Conservation (phyloP, 495 filamentous ascomycete species). For the Aspergillus bertholletiae region DNA sequence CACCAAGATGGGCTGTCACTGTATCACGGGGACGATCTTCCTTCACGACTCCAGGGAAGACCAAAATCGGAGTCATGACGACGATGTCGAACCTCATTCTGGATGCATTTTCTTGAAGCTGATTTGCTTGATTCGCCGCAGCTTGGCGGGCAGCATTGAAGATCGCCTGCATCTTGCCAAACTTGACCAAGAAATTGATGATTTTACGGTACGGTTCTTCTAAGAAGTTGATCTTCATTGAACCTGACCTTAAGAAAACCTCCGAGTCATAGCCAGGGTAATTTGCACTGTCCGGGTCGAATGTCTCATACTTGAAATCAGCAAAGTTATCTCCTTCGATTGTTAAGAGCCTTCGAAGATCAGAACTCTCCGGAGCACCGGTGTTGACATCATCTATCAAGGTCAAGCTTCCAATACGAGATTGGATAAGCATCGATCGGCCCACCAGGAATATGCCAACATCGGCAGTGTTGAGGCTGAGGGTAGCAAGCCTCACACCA, state of each 20-base stretch:
- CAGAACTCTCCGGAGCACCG: conserved; percentile 74
- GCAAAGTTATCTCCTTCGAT: conserved; percentile 95
- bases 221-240: conserved; percentile 92
- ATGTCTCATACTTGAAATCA: conserved; percentile 97
- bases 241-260: conserved; percentile 83
- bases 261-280: conserved; percentile 97
- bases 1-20: conserved; percentile 88
- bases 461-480: conserved; percentile 87
- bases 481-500: conserved; percentile 86
- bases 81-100: conserved; percentile 92
- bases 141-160: conserved; percentile 96
- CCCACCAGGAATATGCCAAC: conserved; percentile 86
- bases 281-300: conserved; percentile 65
- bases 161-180: conserved; percentile 98
- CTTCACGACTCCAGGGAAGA: conserved; percentile 74
- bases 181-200: conserved; percentile 94
- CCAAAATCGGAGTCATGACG: conserved; percentile 90
- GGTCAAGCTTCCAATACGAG: conserved; percentile 80
- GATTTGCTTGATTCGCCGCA: conserved; percentile 88
- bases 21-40: conserved; percentile 68
- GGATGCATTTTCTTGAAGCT: conserved; percentile 83
- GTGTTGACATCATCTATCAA: conserved; percentile 93
- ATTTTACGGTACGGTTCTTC: conserved; percentile 98
- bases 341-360: conserved; percentile 80
- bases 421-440: conserved; percentile 78